phyloP scores from a whole-genome alignment of 176 grass and related monocot species.

The Elymus sibiricus region DNA sequence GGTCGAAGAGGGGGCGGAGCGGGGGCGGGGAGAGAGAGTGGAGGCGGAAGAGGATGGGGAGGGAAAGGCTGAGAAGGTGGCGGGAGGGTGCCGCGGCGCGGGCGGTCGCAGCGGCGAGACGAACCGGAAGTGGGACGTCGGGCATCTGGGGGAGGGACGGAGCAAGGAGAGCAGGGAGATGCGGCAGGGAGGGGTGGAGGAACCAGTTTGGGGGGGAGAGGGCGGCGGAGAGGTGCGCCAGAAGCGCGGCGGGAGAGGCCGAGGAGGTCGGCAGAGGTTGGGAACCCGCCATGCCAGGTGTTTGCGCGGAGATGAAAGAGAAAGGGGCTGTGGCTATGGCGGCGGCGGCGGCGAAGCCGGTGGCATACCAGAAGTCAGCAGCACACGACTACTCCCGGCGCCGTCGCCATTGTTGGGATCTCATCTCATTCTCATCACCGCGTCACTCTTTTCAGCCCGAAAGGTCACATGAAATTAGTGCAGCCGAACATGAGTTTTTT shows the following conservation, averaged over 20 bases:
- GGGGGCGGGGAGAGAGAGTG: slow-evolving; percentile 36
- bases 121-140: slow-evolving; percentile 30
- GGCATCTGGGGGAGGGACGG: slow-evolving; percentile 29
- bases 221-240: slow-evolving; percentile 33
- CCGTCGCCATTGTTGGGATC: not conserved
- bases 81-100: slow-evolving; percentile 36
- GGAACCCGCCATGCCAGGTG: slow-evolving; percentile 1
- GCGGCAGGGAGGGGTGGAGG: slow-evolving; percentile 38
- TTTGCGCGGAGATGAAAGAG: not conserved
- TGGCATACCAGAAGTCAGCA: not conserved
- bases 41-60: slow-evolving; percentile 44
- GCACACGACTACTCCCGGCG: not conserved
- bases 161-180: slow-evolving; percentile 36
- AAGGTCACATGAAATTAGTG: too few species aligned
- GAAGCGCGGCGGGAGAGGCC: slow-evolving; percentile 17
- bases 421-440: not conserved
- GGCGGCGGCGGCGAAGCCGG: not conserved
- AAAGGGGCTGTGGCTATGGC: not conserved
- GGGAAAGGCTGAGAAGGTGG: slow-evolving; percentile 28
- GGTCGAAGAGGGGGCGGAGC: slow-evolving; percentile 35
- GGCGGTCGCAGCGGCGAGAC: slow-evolving; percentile 29
- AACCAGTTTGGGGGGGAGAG: slow-evolving; percentile 24
- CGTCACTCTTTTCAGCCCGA: too few species aligned
- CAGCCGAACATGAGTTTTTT: too few species aligned
- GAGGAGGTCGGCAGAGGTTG: slow-evolving; percentile 1